phyloP scores from a whole-genome alignment of 2,329 filamentous ascomycete species.

The Colletotrichum echinochloae region DNA sequence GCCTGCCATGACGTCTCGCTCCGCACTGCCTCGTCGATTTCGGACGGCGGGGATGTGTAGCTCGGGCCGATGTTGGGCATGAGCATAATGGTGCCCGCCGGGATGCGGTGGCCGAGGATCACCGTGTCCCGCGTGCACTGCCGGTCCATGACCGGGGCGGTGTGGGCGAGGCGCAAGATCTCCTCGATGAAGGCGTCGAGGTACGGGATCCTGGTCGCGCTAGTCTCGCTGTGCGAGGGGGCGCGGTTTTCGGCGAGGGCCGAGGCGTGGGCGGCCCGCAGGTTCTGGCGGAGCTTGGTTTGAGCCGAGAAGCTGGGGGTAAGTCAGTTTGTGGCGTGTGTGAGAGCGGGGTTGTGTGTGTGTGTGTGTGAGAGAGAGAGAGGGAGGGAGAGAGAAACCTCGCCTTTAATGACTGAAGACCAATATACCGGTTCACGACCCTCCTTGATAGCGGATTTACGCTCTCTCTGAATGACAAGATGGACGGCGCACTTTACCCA shows the following conservation, averaged over 20 bases:
- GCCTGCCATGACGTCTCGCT: constrained; percentile 43
- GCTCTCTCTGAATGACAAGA: constrained; percentile 11
- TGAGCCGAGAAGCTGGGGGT: not conserved
- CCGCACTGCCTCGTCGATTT: constrained; percentile 46
- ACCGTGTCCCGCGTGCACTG: constrained; percentile 48
- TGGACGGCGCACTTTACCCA: constrained; percentile 14
- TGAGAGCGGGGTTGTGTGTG: too few relatives aligned
- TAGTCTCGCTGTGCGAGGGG: constrained; percentile 40
- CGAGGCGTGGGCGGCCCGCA: not conserved
- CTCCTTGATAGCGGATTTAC: constrained; percentile 21
- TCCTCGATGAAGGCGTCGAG: constrained; percentile 54
- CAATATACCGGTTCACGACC: constrained; percentile 21
- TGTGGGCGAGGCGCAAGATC: constrained; percentile 47
- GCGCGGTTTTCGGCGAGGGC: constrained; percentile 34
- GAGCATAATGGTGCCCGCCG: constrained; percentile 50
- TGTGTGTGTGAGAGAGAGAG: fast-evolving
- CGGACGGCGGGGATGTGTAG: constrained; percentile 45
- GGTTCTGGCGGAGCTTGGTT: constrained; percentile 6
- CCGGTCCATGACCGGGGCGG: constrained; percentile 47
- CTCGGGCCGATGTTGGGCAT: constrained; percentile 46
- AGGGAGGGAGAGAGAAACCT: not conserved
- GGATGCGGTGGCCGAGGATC: constrained; percentile 49
- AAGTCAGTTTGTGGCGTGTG: not conserved
- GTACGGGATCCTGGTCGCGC: constrained; percentile 45
- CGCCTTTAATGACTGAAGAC: constrained; percentile 3